Evolutionary conservation across 2,329 filamentous ascomycete species (phyloP).

Genomic region (Fusarium sp.): DNA sequence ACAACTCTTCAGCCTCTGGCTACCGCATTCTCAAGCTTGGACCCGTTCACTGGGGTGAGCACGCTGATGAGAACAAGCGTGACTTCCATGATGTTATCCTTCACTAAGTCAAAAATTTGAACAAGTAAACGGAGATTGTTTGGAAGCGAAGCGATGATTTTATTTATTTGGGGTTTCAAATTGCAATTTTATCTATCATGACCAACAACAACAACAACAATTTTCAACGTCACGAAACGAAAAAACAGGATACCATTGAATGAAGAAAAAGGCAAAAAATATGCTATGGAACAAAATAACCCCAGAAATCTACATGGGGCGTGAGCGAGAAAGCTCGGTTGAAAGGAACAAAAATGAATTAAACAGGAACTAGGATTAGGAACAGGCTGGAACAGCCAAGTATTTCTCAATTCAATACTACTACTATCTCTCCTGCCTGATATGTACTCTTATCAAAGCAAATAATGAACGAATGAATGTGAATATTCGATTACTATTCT

Average conservation of each 20-base stretch:
- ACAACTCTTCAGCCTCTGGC: constrained; percentile 50
- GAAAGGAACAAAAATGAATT: constrained; percentile 35
- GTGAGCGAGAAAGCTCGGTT: constrained; percentile 33
- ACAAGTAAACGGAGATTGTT: neutral
- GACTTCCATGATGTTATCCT: constrained; percentile 65
- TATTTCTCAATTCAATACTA: constrained; percentile 14
- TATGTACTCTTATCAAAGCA: neutral
- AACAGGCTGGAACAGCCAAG: constrained; percentile 28
- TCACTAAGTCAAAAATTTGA: constrained; percentile 46
- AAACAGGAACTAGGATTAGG: constrained; percentile 45
- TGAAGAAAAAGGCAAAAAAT: constrained; percentile 1
- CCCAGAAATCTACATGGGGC: constrained; percentile 10
- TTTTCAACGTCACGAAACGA: neutral
- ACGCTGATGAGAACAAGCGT: constrained; percentile 65
- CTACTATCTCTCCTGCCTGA: neutral
- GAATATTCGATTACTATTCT: constrained; percentile 8
- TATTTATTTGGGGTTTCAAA: neutral
- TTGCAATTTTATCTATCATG: constrained; percentile 2
- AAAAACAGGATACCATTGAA: constrained; percentile 3
- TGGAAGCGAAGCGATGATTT: constrained; percentile 32
- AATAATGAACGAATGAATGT: neutral
- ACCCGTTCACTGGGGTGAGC: constrained; percentile 72
- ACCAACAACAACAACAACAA: neutral
- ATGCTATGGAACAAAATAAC: neutral
- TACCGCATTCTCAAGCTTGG: constrained; percentile 71